These are phyloP conservation scores for Mercurialis annua DNA, from an alignment of 345 rosid genomes.

Conservation along the genomic window DNA sequence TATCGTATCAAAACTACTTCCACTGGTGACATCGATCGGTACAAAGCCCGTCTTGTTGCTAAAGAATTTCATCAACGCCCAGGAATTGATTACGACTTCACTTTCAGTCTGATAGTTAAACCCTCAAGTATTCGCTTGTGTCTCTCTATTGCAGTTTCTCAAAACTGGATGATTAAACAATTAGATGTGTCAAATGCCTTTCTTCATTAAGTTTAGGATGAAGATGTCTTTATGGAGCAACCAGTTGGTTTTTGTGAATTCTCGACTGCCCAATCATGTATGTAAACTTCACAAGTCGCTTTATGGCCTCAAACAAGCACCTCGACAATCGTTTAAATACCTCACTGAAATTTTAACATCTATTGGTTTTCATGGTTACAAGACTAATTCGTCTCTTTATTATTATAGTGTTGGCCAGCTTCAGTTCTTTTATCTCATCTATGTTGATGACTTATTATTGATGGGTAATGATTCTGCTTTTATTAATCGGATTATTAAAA, in stretches of 20 bases:
- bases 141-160: background rate
- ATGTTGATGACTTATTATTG: no score
- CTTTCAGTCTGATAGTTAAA: background rate
- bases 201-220: background rate
- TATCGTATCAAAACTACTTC: background rate
- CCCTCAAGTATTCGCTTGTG: background rate
- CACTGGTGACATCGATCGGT: background rate
- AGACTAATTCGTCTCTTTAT: no score
- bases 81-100: background rate
- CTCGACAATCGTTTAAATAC: no score
- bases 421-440: no score
- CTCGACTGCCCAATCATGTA: background rate
- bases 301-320: no score
- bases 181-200: background rate
- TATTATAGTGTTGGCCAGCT: no score
- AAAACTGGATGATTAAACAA: background rate
- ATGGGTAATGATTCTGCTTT: no score
- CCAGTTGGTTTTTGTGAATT: background rate
- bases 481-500: no score
- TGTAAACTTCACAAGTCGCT: no score
- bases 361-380: no score
- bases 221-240: background rate
- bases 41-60: background rate
- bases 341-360: no score
- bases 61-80: background rate